These are phyloP conservation scores for Blepharisma undulans DNA, from an alignment of 169 alveolate genomes.

Conservation along the genomic window DNA sequence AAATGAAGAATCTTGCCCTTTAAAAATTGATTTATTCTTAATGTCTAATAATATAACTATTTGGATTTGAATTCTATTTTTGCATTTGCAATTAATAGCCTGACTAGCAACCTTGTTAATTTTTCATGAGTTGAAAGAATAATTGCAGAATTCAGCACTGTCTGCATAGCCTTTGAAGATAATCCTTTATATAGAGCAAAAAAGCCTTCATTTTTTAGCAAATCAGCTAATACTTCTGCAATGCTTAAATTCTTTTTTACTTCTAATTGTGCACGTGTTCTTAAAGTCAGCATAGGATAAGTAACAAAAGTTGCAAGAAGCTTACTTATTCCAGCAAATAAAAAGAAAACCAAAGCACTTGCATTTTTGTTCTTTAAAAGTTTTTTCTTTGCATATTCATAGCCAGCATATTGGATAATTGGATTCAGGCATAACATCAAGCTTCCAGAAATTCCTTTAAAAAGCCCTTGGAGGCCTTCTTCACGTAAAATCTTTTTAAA, in stretches of 20 bases:
- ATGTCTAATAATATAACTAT: no score
- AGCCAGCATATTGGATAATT: conserved; percentile 9
- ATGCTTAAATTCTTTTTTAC: background rate
- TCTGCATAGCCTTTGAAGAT: conserved; percentile 4
- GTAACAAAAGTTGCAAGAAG: conserved; percentile 15
- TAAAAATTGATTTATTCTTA: no score
- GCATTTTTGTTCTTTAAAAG: background rate
- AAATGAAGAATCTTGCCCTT: no score
- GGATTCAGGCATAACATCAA: background rate
- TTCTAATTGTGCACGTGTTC: background rate
- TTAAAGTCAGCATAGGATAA: conserved; percentile 21
- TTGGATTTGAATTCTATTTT: no score
- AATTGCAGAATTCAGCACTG: conserved; percentile 19
- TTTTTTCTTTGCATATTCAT: background rate
- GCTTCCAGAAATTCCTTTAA: conserved; percentile 5
- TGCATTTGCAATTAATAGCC: no score
- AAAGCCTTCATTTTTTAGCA: background rate
- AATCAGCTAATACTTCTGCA: background rate
- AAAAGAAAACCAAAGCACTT: background rate
- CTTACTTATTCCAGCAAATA: conserved; percentile 1
- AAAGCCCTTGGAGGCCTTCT: conserved; percentile 16
- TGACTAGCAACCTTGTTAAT: background rate
- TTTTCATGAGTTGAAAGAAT: conserved; percentile 19
- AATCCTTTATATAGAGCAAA: background rate
- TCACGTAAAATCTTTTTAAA: background rate